A percentile compares a stretch with the other conserved stretches of the same genome.
phyloP scores from a whole-genome alignment of 2,329 filamentous ascomycete species.

The Diplodia intermedia region DNA sequence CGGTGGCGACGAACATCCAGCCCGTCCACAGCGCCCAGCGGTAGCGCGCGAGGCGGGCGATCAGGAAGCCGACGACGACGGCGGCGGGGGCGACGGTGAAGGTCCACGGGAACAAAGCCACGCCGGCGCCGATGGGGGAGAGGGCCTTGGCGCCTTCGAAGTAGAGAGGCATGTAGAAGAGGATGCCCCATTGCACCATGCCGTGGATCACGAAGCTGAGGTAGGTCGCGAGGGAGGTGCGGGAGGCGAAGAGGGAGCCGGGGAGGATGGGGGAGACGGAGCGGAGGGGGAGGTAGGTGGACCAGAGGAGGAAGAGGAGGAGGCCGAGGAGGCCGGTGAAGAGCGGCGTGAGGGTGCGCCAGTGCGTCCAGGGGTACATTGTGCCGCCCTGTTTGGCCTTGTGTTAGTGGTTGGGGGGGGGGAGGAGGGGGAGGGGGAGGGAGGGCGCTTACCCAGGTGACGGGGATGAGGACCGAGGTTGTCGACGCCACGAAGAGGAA shows the following conservation, averaged over 20 bases:
- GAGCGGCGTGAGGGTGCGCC: constrained; percentile 37
- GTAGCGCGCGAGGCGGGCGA: constrained; percentile 38
- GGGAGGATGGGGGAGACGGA: constrained; percentile 39
- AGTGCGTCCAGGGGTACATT: constrained; percentile 37
- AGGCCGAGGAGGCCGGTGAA: constrained; percentile 37
- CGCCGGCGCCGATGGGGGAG: constrained; percentile 37
- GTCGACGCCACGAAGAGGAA: constrained; percentile 63
- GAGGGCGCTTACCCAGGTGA: constrained; percentile 54
- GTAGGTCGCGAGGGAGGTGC: constrained; percentile 42
- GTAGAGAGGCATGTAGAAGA: constrained; percentile 48
- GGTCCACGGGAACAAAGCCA: constrained; percentile 43
- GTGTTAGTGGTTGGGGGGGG: too few species aligned
- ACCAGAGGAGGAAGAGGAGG: constrained; percentile 38
- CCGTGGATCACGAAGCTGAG: constrained; percentile 43
- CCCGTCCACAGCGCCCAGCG: constrained; percentile 41
- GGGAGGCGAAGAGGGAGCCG: constrained; percentile 42
- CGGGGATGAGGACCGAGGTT: constrained; percentile 62
- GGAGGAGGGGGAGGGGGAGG: too few species aligned
- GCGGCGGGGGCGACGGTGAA: constrained; percentile 41
- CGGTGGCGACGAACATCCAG: constrained; percentile 49
- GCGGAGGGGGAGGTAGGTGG: constrained; percentile 35
- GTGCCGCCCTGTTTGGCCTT: constrained; percentile 37
- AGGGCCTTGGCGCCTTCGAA: constrained; percentile 40
- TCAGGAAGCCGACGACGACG: constrained; percentile 38
- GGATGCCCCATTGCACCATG: constrained; percentile 37